These are phyloP conservation scores for Ustilago loliicola DNA, from an alignment of 1,284 basidiomycete species.

Conservation along the genomic window DNA sequence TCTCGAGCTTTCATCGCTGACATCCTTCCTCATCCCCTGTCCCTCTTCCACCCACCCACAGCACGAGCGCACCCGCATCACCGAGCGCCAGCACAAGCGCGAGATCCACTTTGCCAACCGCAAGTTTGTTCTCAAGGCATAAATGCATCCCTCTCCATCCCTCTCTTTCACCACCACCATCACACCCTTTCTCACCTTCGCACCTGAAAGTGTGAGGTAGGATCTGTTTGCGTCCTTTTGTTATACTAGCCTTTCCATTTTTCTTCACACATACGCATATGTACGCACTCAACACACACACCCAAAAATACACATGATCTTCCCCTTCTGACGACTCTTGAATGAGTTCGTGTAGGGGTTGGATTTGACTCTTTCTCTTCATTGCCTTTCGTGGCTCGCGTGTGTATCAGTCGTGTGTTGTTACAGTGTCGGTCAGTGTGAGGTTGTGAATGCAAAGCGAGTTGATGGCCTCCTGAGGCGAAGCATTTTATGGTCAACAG, in stretches of 20 bases:
- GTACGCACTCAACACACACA: conserved; percentile 9
- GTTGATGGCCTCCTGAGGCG: too few species aligned
- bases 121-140: conserved; percentile 70
- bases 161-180: background rate
- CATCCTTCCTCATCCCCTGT: background rate
- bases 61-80: conserved; percentile 66
- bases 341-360: background rate
- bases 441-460: too few species aligned
- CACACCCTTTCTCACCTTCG: background rate
- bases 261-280: background rate
- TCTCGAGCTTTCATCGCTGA: conserved; percentile 13
- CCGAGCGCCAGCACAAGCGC: conserved; percentile 70
- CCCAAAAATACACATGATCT: conserved; percentile 3
- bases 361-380: background rate
- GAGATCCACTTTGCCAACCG: conserved; percentile 69
- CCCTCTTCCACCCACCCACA: conserved; percentile 13
- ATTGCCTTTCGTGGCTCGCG: too few species aligned
- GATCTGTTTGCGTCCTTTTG: background rate
- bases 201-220: background rate
- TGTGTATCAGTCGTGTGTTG: too few species aligned
- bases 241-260: conserved; percentile 9
- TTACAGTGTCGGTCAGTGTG: too few species aligned
- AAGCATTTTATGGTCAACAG: too few species aligned
- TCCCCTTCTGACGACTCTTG: background rate
- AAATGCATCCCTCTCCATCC: conserved; percentile 32